Evolutionary conservation across 768 basidiomycete species (phyloP), one percentile per base, ranked within the genome.

Genomic region (Candolleomyces eurysporus): DNA sequence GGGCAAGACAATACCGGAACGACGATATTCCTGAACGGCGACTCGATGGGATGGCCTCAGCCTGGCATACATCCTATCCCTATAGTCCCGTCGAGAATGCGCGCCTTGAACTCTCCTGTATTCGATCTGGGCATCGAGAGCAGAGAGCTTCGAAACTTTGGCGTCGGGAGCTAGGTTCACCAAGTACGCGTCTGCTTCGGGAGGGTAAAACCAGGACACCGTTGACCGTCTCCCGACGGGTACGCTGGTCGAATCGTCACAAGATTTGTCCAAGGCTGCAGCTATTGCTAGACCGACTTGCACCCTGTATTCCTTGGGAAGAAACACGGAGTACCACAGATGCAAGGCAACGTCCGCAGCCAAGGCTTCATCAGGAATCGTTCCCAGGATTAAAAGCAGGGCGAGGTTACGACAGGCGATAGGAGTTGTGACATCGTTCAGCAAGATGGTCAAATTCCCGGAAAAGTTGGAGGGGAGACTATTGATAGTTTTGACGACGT

Each of bases 331-430:
- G 60, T 81, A 82, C 78, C 79, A 82, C 53, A 79, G 76, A 60
- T 83, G 82, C 19, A 82, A 70, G 8, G 80, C 82, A 5, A 75
- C 64, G 43, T 82, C 82, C 7, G 75, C 81, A 0, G 77, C 78
- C 21, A 73, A n/a, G 6, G 13, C 68, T 60, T 58, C 54, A 57
- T 81, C 73, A 2, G 69, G 50, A 43, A 75, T 64, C 16, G 64
- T 71, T 5, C 75, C 74, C 21, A 83, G 70, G 51, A 81, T 75
- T 22, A 76, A 63, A 22, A 83, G 75, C 14, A 83, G 60, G 0
- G 76, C 11, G 16, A 82, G 65, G 57, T 48, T 46, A 43, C 46
- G 57, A 8, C 13, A 16, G n/a, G 57, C 26, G 17, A 48, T 22
- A 17, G 10, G 10, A 3, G 17, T 7, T n/a, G 16, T 32, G 10